Base-by-base conservation (phyloP, 2,329 filamentous ascomycete genomes). In the Chalaropsis ovoidea region DNA sequence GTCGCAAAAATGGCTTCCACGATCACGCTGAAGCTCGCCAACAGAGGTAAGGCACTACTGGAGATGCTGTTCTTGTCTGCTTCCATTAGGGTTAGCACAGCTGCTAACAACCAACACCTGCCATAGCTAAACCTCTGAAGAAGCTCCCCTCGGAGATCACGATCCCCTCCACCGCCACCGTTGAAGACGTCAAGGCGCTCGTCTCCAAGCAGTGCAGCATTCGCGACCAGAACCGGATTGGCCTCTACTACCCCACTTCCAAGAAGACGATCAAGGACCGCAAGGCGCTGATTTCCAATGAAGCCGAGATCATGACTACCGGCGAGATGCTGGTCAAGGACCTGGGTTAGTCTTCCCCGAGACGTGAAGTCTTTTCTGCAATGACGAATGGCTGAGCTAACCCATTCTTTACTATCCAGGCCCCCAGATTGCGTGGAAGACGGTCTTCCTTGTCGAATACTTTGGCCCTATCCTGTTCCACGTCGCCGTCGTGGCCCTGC, bases 361-460 rank as follows among this genome's bases (percentile, higher is more conserved):
- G 13, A 19, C 22, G 47, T 17, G 24, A 41, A 41, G 15, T 17
- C 27, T 35, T 56, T 27, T 31, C 3, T 45, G 17, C 2, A n/a
- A 31, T 15, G 6, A 35, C 15, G 13, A 42, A 45, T 24, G 15
- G 49, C 19, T 52, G 42, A 66, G 41, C 31, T 27, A 15, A 27
- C 45, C 41, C 67, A 67, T 62, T 64, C 62, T 58, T 64, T 7
- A 70, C 27, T 17, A 19, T 52, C 43, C 67, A 95, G 91, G 94
- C 17, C 84, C 86, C 61, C 94, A 99, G 76, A 87, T 96, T 65
- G 85, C 85, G 69, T 99, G 94, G 94, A 86, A 86, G 69, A 94
- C 90, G 68, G 93, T 97, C 75, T 99, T 93, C 80, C 78, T 96
- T 69, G 86, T 96, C 78, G 94, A 99, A 77, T 99, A 99, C 76